Evolutionary conservation across 345 rosid genomes (phyloP).

Genomic region (Trapa incisa): DNA sequence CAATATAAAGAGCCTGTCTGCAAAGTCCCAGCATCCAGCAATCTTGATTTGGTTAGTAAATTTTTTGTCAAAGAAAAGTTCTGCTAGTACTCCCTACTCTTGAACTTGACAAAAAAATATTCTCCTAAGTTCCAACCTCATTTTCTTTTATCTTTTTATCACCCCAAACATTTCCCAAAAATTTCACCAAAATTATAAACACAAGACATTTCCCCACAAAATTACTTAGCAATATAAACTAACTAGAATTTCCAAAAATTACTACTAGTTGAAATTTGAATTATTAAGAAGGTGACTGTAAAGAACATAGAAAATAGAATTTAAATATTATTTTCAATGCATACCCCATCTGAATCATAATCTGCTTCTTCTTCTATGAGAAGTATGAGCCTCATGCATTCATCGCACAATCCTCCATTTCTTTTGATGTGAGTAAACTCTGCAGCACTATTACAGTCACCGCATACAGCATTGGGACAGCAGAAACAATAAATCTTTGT

Average conservation of each 20-base stretch:
- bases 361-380: conserved; percentile 32
- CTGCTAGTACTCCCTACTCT: background rate
- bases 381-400: conserved; percentile 26
- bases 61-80: too few relatives aligned
- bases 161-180: background rate
- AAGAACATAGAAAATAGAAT: background rate
- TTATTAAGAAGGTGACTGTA: background rate
- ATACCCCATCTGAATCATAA: conserved; percentile 26
- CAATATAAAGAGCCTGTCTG: background rate
- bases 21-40: background rate
- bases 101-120: background rate
- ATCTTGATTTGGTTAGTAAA: background rate
- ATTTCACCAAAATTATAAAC: too few relatives aligned
- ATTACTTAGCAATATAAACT: background rate
- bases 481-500: conserved; percentile 40
- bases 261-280: background rate
- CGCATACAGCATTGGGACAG: conserved; percentile 39
- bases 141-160: background rate
- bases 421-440: conserved; percentile 19
- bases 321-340: conserved; percentile 1
- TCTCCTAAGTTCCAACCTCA: background rate
- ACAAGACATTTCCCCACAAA: too few relatives aligned
- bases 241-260: background rate
- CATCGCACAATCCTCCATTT: conserved; percentile 26
- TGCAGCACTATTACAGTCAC: conserved; percentile 21